Base-by-base conservation (phyloP, 805 yeast genomes). In the Candida caryicola region DNA sequence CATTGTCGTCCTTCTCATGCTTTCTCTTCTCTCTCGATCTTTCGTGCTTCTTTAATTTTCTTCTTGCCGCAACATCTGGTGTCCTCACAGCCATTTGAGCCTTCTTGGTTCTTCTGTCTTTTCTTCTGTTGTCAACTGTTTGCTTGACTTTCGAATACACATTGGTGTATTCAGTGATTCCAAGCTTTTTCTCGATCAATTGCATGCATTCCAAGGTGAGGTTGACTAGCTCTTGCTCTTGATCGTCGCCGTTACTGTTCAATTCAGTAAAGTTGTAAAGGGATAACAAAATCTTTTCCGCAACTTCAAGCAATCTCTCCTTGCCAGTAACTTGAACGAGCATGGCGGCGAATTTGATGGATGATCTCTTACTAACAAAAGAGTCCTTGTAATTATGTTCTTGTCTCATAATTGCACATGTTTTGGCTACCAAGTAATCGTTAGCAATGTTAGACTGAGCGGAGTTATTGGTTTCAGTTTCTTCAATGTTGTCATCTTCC, bases 51-150 rank as follows among this genome's bases (percentile, higher is more conserved):
- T 72, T 82, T 52, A 86, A 54, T 64, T 84, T 86, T 59, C 85
- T 77, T 47, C 74, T 76, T 2, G 96, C 93, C n/a, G 87, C 82
- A 29, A 76, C 62, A 12, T 84, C 95, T 1, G 98, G 98, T 3
- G 83, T 85, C 15, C 73, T 75, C 8, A 90, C 71, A 2, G 88
- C 84, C 55, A 87, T 64, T 41, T 84, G 81, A 0, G 95, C 84
- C 40, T 89, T 73, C 54, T 81, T 82, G 0, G 85, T 75, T 55
- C 73, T 79, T 61, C 97, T 78, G 34, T 87, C 95, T 41, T 74
- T 74, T 52, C 97, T 76, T 59, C 87, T 77, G 25, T 67, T 66
- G 19, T 60, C 63, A 17, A 90, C 82, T 13, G 52, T 51, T 46
- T 73, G 77, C 55, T 79, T 78, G n/a, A 88, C 93, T 31, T 66